Evolutionary conservation across 129 eudicot species (phyloP), one percentile per base, ranked within the genome.

Genomic region (Escallonia herrerae): DNA sequence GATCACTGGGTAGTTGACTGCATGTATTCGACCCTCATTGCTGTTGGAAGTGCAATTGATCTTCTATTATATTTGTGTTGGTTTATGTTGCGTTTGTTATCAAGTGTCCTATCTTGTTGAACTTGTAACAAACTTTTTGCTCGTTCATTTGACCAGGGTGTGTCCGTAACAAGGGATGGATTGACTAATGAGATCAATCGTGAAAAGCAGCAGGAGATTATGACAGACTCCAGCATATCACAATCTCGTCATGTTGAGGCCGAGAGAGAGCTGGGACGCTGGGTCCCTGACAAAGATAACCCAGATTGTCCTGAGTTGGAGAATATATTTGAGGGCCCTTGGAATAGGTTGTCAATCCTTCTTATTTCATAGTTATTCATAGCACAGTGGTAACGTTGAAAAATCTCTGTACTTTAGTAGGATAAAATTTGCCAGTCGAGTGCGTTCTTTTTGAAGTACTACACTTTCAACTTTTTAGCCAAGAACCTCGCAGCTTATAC

Each of bases 211-310:
- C 86, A 79, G 74, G 99, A 89, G 64, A 83, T 94, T 60, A 58
- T 94, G 88, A 84, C 81, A 69, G 99, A 94, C 73, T 94, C 99
- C 45, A 68, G 72, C 62, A 89, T 94, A 77, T 89, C 99, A 22
- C 95, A 84, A 15, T 82, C 93, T 58, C 82, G 85, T n/a, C 93
- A 80, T 80, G 85, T 72, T 72, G 93, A 86, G 45, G 69, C 76
- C 75, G 97, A 80, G 69, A 63, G 99, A 62, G 93, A 89, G 79
- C 64, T 94, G 72, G 84, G 65, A 74, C 96, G 81, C 9, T 94
- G 99, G 99, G 83, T 89, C 66, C 99, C 99, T 38, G 97, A 94
- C 65, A 86, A 80, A 72, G 83, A 76, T 76, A 81, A 53, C 68
- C 76, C 86, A 38, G 87, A 78, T 44, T 79, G 84, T 70, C 87